Evolutionary conservation across 768 basidiomycete species (phyloP), one percentile per base, ranked within the genome.

Genomic region (Lentinula edodes): DNA sequence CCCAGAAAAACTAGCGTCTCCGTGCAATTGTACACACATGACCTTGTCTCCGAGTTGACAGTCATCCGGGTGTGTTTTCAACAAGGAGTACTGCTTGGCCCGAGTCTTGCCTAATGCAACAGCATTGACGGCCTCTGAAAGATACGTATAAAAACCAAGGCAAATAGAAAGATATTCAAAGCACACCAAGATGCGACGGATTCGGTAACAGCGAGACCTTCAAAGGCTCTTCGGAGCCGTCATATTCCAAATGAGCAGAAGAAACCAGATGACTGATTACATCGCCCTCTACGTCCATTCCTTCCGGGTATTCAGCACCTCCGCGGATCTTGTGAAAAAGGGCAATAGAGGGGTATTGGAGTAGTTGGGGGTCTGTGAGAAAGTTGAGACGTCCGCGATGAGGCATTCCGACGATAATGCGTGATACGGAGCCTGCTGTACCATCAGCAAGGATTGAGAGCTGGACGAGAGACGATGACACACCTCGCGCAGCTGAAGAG

Each of bases 291-390:
- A 82, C 86, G 7, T 80, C 84, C 2, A 88, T 73, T 5, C 83
- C 83, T 62, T 87, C 85, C 0, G 90, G 84, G 23, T 83, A 70
- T 69, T 94, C 92, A 15, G 74, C 81, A 1, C 87, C 88, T 0
- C 93, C 92, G 69, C 86, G 91, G 62, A 95, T 89, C 75, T 96
- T 97, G 71, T 91, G 83, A 71, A 96, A 94, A 15, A 96, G 75
- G 0, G 87, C 84, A 2, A 83, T 78, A 6, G 88, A 83, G 0
- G 87, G 78, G 63, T 80, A 87, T 66, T 84, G 75, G 5, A 96
- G 76, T 3, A 96, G 78, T 35, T 60, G 45, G 41, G 59, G 59
- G 54, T 88, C 90, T 0, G 90, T 89, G 13, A 97, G 81, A 12
- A 96, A 77, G 63, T 95, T 95, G 6, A 96, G 80, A 2, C 94